Evolutionary conservation across 2,329 filamentous ascomycete species (phyloP), one percentile per base, ranked within the genome.

Genomic region (Aureobasidium sp.): DNA sequence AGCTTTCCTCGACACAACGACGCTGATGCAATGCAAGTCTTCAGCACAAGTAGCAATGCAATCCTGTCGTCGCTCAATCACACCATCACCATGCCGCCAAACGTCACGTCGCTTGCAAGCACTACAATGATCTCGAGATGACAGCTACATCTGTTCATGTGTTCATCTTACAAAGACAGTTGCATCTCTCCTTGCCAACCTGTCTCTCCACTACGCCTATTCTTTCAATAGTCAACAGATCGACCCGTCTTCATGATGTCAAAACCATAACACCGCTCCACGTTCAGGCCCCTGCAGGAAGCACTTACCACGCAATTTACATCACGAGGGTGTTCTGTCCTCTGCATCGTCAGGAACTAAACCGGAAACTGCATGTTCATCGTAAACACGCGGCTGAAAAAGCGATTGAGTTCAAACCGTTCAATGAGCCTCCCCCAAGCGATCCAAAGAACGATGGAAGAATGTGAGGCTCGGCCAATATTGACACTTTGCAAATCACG

Each of bases 191-290:
- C 14, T 11, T 32, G 37, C 50, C 13, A 30, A 27, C 21, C 27
- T 42, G 50, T 42, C 36, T 57, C 29, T 45, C n/a, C 21, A 21
- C 21, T 21, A 11, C 4, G 34, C 32, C 30, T 16, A 39, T 37
- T 7, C 9, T 42, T 13, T n/a, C 53, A 45, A 44, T 45, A 57
- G 39, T 57, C 32, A 57, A 57, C 53, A 57, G 53, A 57, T 57
- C 53, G 29, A 44, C 53, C 36, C 5, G 10, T 5, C 5, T 36
- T 9, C 14, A 30, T 57, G 53, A 57, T 57, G 53, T 57, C 53
- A 21, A 57, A 57, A 36, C 25, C 27, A 54, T 10, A 39, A 39
- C 25, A 41, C 21, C 21, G 21, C 21, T 41, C n/a, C 16, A 27
- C 11, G 14, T 30, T n/a, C n/a, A 29, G 10, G 29, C 53, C 53